A percentile compares a stretch with the other conserved stretches of the same genome.
phyloP scores from a whole-genome alignment of 345 rosid species.

The Microcos paniculata region DNA sequence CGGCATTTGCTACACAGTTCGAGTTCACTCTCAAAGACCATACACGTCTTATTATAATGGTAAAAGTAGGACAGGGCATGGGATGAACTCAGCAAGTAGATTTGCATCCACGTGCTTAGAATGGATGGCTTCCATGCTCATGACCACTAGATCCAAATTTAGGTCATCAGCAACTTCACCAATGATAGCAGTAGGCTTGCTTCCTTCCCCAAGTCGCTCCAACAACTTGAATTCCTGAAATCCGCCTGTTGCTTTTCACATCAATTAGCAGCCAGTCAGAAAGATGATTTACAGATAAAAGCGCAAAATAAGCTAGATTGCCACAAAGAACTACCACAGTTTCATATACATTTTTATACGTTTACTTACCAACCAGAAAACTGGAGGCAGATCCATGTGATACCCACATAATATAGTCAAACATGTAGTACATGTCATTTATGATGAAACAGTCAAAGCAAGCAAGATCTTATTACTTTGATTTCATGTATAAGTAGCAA shows the following conservation, averaged over 20 bases:
- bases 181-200: conserved; percentile 80
- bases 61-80: conserved; percentile 87
- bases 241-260: conserved; percentile 49
- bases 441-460: too few species aligned
- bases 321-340: background rate
- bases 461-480: background rate
- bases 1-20: conserved; percentile 17
- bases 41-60: conserved; percentile 48
- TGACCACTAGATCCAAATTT: conserved; percentile 74
- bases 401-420: background rate
- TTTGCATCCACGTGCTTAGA: conserved; percentile 97
- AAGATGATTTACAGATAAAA: background rate
- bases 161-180: conserved; percentile 98
- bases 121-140: conserved; percentile 99
- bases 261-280: background rate
- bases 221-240: conserved; percentile 81
- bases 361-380: background rate
- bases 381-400: background rate
- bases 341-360: background rate
- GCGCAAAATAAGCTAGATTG: background rate
- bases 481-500: background rate
- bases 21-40: background rate
- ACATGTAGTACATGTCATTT: too few species aligned
- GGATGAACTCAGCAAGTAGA: conserved; percentile 88
- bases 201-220: conserved; percentile 89